Evolutionary conservation across 768 basidiomycete species (phyloP), one percentile per base, ranked within the genome.

Genomic region (Mycena sanguinolenta): DNA sequence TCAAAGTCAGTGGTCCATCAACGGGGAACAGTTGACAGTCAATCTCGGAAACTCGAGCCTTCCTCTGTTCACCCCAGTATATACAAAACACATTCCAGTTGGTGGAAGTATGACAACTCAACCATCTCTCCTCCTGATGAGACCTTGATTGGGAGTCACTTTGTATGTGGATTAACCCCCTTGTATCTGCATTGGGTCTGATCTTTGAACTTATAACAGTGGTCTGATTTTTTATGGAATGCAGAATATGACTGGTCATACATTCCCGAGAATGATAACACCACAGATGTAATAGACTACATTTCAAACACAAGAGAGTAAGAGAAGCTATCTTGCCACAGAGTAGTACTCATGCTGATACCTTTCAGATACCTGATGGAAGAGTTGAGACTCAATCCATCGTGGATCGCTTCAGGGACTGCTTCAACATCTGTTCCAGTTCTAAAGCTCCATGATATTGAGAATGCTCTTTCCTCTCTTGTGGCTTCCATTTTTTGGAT

Each of bases 1-100:
- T 52, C 50, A 52, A 52, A 52, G 50, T 52, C 50, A 25, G 6
- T 52, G 50, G 50, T 52, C 50, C 25, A 52, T 28, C 50, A 52
- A 28, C 25, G 25, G 50, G 50, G n/a, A 28, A 52, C 50, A 52
- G 50, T 52, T 28, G 27, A 52, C 50, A 52, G 25, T 52, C 50
- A 16, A 5, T 52, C 50, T 27, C 23, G 50, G 50, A 52, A 52
- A 52, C 50, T 52, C 14, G 50, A 52, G 3, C 50, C 50, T 28
- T 52, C 50, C 12, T 52, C 50, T 52, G 13, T 52, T 52, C 50
- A 52, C 12, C 50, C 50, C 5, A 52, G 50, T 52, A 52, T 52
- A 25, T 28, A 52, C 50, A 52, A 52, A 52, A 52, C 50, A 52
- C 50, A 52, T 14, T 52, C 50, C 27, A 52, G 27, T 28, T 52